Conservation (phyloP, 2,329 filamentous ascomycete species). For the Curvularia spicifera region DNA sequence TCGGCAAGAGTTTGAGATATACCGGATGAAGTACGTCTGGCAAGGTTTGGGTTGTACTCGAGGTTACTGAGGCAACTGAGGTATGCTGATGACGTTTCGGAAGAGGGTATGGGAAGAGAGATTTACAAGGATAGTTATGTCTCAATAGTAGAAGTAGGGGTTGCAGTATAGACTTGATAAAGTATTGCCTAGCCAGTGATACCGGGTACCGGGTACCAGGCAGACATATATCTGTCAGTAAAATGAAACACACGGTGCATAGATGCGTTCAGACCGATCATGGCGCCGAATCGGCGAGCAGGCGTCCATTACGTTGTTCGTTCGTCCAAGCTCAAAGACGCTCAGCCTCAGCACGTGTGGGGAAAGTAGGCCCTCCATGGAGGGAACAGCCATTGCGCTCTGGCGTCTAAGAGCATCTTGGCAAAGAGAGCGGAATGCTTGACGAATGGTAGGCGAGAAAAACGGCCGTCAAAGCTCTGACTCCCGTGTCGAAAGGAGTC, state of each 20-base stretch:
- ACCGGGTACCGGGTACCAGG: slow-evolving; percentile 25
- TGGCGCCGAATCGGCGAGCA: slow-evolving; percentile 26
- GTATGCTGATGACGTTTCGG: slow-evolving; percentile 1
- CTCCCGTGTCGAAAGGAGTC: slow-evolving; percentile 11
- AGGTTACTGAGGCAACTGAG: neutral
- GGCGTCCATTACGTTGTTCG: slow-evolving; percentile 33
- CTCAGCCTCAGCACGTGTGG: slow-evolving; percentile 42
- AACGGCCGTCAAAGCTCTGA: slow-evolving; percentile 21
- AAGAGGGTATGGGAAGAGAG: slow-evolving; percentile 19
- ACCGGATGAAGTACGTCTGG: slow-evolving; percentile 1
- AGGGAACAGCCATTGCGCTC: slow-evolving; percentile 23
- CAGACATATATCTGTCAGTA: slow-evolving; percentile 33
- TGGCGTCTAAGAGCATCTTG: slow-evolving; percentile 17
- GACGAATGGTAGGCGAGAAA: slow-evolving; percentile 24
- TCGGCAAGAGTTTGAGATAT: neutral
- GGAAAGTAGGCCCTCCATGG: slow-evolving; percentile 25
- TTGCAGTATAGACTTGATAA: slow-evolving; percentile 19
- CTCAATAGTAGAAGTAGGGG: slow-evolving; percentile 27
- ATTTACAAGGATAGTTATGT: slow-evolving; percentile 24
- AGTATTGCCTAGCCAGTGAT: slow-evolving; percentile 14
- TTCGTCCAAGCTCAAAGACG: slow-evolving; percentile 24
- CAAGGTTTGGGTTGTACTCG: neutral
- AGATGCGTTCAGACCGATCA: slow-evolving; percentile 22
- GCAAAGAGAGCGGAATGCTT: slow-evolving; percentile 13
- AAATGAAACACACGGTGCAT: slow-evolving; percentile 35